Evolutionary conservation across 2,329 filamentous ascomycete genomes (phyloP).

Genomic region (Xylaria sp.): DNA sequence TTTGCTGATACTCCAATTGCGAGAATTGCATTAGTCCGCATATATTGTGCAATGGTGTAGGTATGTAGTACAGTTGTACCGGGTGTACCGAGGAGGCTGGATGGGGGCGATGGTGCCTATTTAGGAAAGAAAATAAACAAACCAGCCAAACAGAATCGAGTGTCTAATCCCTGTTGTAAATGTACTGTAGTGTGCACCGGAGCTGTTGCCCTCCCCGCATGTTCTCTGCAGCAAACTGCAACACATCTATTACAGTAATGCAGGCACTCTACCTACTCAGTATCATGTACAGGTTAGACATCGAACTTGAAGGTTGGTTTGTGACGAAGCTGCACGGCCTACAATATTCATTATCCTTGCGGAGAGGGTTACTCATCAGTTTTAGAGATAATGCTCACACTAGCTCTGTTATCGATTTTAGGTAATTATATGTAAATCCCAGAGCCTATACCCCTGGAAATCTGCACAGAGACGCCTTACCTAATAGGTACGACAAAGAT

Average conservation of each 20-base stretch:
- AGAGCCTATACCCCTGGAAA: not conserved
- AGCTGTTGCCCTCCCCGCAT: conserved; percentile 27
- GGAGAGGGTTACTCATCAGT: too few relatives aligned
- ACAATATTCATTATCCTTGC: too few relatives aligned
- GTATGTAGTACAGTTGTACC: not conserved
- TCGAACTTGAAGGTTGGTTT: not conserved
- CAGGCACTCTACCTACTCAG: conserved; percentile 6
- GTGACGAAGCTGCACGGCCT: not conserved
- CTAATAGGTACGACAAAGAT: not conserved
- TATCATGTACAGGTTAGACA: not conserved
- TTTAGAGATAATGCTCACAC: too few relatives aligned
- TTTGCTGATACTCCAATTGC: not conserved
- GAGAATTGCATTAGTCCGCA: conserved; percentile 14
- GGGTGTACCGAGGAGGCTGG: not conserved
- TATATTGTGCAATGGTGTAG: not conserved
- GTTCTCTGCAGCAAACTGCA: conserved; percentile 18
- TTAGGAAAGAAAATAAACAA: conserved; percentile 38
- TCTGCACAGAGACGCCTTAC: not conserved
- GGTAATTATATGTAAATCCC: not conserved
- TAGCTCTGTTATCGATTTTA: not conserved
- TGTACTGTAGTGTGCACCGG: not conserved
- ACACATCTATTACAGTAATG: conserved; percentile 14
- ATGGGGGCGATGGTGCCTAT: conserved; percentile 16
- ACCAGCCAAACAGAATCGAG: conserved; percentile 21
- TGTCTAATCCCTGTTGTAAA: conserved; percentile 19